Percentiles rank a stretch among this genome's conserved stretches.
Conservation (phyloP, 2,329 filamentous ascomycete species). For the Thyridium curvatum region DNA sequence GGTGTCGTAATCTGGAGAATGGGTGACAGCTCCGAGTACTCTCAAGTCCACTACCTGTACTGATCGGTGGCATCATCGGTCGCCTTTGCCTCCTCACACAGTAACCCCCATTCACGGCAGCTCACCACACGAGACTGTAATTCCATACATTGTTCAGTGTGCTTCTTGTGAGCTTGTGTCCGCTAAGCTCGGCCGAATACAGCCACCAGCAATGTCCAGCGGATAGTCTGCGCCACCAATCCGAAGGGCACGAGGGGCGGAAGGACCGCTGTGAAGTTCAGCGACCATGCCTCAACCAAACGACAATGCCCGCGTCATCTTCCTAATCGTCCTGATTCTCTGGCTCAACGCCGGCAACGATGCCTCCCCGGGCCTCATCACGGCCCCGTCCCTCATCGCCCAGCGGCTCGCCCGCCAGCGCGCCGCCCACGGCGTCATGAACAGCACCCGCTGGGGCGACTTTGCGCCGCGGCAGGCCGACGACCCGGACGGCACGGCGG, state of each 20-base stretch:
- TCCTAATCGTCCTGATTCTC: conserved; percentile 36
- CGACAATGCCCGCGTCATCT: conserved; percentile 35
- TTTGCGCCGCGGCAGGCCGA: conserved; percentile 38
- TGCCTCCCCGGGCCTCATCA: conserved; percentile 31
- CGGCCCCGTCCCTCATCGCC: conserved; percentile 31
- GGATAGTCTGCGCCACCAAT: no score
- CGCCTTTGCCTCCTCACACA: no score
- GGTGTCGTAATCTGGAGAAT: no score
- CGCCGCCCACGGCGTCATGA: conserved; percentile 45
- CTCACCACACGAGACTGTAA: no score
- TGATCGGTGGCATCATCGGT: no score
- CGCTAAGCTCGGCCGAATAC: no score
- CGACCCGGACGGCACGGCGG: conserved; percentile 19
- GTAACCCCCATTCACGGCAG: no score
- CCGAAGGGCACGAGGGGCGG: neutral
- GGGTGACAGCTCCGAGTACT: no score
- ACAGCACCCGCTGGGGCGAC: conserved; percentile 53
- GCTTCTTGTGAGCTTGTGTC: no score
- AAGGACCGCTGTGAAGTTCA: conserved; percentile 8
- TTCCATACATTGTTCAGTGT: no score
- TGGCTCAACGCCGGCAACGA: conserved; percentile 37
- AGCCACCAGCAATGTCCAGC: neutral
- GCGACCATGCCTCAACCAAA: conserved; percentile 39
- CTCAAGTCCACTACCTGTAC: no score
- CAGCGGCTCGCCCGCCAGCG: conserved; percentile 46